Percentiles rank a stretch among this genome's conserved stretches.
Evolutionary conservation across 176 grass and related monocot genomes (phyloP).

Genomic region (Dactylis glomerata): DNA sequence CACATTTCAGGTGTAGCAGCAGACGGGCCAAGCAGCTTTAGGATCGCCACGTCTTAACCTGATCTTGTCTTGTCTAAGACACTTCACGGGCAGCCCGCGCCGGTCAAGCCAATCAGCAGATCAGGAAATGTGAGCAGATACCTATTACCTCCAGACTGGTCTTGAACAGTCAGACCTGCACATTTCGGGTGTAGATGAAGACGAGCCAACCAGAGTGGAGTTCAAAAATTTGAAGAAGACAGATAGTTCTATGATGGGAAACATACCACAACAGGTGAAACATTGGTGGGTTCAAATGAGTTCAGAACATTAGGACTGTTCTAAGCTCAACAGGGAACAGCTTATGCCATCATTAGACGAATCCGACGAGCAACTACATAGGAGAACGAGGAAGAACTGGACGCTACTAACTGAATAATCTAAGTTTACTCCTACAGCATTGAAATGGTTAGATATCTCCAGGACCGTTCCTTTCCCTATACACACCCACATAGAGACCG

Average conservation of each 20-base stretch:
- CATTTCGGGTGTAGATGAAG: neutral
- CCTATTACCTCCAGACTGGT: neutral
- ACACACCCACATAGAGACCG: neutral
- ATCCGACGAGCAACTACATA: slow-evolving; percentile 22
- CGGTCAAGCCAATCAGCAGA: neutral
- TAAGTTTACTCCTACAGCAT: slow-evolving; percentile 41
- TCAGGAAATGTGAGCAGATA: neutral
- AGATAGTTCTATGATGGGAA: neutral
- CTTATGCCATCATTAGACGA: slow-evolving; percentile 33
- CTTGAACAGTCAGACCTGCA: neutral
- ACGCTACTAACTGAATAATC: slow-evolving; percentile 22
- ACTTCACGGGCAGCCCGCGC: neutral
- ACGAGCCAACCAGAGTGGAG: neutral
- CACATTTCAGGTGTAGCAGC: neutral
- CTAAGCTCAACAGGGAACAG: slow-evolving; percentile 14
- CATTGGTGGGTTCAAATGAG: neutral
- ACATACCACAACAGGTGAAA: neutral
- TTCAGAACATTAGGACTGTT: slow-evolving; percentile 17
- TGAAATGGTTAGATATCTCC: slow-evolving; percentile 44
- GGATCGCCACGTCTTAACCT: neutral
- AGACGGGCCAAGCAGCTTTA: neutral
- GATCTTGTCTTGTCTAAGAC: neutral
- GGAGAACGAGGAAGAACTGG: neutral
- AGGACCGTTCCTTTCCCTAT: slow-evolving; percentile 34
- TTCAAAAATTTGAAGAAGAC: neutral